Evolutionary conservation across 805 yeast species (phyloP).

Genomic region (Yamadazyma sp.): DNA sequence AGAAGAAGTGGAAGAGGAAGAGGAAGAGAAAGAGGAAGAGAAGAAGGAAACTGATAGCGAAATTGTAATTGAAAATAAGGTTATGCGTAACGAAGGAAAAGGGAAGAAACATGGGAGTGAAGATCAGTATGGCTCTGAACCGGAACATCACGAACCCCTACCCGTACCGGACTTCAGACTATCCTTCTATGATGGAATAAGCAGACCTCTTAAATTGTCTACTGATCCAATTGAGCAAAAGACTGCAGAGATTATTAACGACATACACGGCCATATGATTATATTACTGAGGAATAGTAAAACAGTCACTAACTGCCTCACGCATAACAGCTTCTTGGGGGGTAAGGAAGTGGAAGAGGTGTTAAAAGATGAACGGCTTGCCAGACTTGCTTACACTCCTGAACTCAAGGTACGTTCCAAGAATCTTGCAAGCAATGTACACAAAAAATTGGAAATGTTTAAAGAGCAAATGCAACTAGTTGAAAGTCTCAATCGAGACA

Average conservation of each 20-base stretch:
- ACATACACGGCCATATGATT: conserved; percentile 26
- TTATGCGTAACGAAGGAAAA: too few relatives aligned
- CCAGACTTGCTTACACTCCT: not conserved
- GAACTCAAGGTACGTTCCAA: not conserved
- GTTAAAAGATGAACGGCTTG: not conserved
- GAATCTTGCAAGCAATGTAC: not conserved
- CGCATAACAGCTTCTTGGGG: not conserved
- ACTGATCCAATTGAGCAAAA: conserved; percentile 15
- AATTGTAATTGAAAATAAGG: too few relatives aligned
- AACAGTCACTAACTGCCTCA: not conserved
- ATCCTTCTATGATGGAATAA: conserved; percentile 7
- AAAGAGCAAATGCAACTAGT: not conserved
- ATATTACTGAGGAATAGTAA: conserved; percentile 23
- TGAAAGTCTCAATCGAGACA: not conserved
- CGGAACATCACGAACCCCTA: not conserved
- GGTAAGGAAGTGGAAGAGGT: not conserved
- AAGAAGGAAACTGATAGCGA: too few relatives aligned
- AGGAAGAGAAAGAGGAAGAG: too few relatives aligned
- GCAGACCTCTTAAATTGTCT: not conserved
- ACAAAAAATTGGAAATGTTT: not conserved
- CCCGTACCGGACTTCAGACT: conserved; percentile 3
- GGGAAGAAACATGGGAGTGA: too few relatives aligned
- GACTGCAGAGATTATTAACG: conserved; percentile 23
- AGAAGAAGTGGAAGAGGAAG: too few relatives aligned
- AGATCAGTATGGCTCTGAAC: too few relatives aligned